Evolutionary conservation across 1,284 basidiomycete species (phyloP).

Genomic region (Ganoderma boninense): DNA sequence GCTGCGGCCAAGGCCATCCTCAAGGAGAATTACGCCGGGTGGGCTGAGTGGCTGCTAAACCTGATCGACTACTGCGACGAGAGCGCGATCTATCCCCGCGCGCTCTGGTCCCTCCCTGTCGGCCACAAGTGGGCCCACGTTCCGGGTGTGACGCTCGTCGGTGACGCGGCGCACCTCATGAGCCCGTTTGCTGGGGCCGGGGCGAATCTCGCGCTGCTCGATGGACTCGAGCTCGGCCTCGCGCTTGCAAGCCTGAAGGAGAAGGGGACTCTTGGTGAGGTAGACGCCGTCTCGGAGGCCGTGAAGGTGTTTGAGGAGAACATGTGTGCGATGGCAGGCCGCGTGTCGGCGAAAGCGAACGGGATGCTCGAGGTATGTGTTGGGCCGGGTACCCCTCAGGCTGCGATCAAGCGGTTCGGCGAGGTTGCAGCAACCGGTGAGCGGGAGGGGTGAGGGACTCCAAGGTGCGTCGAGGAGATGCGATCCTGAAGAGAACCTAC

Average conservation of each 20-base stretch:
- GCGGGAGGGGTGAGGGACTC: conserved; percentile 15
- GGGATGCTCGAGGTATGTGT: conserved; percentile 3
- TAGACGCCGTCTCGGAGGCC: conserved; percentile 9
- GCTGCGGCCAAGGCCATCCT: conserved; percentile 13
- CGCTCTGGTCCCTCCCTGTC: conserved; percentile 23
- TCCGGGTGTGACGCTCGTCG: conserved; percentile 41
- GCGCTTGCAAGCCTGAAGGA: conserved; percentile 10
- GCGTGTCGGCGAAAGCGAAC: background rate
- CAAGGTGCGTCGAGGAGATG: background rate
- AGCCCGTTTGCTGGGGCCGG: conserved; percentile 55
- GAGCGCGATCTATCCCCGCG: conserved; percentile 20
- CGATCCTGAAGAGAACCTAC: too few relatives aligned
- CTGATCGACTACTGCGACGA: conserved; percentile 22
- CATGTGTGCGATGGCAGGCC: conserved; percentile 11
- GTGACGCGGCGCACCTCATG: conserved; percentile 60
- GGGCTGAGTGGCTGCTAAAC: conserved; percentile 26
- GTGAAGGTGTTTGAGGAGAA: conserved; percentile 15
- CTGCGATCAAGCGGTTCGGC: background rate
- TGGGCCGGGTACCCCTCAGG: conserved; percentile 1
- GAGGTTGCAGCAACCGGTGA: background rate
- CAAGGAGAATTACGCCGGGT: conserved; percentile 18
- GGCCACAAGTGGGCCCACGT: conserved; percentile 25
- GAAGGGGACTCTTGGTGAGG: conserved; percentile 1
- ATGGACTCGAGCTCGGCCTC: conserved; percentile 41
- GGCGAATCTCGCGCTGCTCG: conserved; percentile 49